These are phyloP conservation scores for Fusarium poae DNA, from an alignment of 2,329 filamentous ascomycete genomes.

Conservation along the genomic window DNA sequence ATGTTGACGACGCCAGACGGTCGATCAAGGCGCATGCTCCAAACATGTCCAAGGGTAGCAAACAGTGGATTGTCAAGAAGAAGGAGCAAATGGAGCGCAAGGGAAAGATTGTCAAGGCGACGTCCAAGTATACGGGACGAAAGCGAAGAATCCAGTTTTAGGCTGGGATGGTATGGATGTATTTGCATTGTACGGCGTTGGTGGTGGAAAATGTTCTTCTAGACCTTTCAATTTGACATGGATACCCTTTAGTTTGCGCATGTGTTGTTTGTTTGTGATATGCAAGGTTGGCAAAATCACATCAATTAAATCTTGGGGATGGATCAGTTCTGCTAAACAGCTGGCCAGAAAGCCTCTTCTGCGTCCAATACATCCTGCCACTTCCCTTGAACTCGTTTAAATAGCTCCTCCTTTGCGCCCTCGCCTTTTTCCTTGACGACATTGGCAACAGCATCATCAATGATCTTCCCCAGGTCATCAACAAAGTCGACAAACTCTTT, in stretches of 20 bases:
- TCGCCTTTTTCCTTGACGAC: conserved; percentile 55
- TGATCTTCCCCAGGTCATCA: conserved; percentile 63
- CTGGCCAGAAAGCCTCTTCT: conserved; percentile 72
- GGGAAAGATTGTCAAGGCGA: conserved; percentile 92
- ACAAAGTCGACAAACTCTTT: conserved; percentile 72
- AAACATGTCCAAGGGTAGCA: conserved; percentile 78
- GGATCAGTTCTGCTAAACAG: conserved; percentile 6
- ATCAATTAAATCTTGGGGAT: background rate
- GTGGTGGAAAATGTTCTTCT: conserved; percentile 36
- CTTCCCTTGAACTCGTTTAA: conserved; percentile 58
- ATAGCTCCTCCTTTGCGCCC: conserved; percentile 49
- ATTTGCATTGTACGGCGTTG: conserved; percentile 52
- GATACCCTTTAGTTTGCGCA: conserved; percentile 38
- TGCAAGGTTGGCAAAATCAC: background rate
- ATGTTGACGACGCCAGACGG: conserved; percentile 78
- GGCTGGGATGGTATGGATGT: conserved; percentile 19
- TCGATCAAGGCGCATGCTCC: conserved; percentile 62
- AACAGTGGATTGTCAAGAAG: conserved; percentile 85
- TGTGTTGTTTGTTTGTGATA: background rate
- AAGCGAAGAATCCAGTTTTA: conserved; percentile 86
- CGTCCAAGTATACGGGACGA: conserved; percentile 92
- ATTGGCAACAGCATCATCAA: conserved; percentile 65
- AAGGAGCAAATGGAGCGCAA: conserved; percentile 95
- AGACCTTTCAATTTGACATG: conserved; percentile 42
- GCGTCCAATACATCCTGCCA: conserved; percentile 66